These are phyloP conservation scores for Emergomyces pasteurianus DNA, from an alignment of 2,329 filamentous ascomycete species.

Conservation along the genomic window DNA sequence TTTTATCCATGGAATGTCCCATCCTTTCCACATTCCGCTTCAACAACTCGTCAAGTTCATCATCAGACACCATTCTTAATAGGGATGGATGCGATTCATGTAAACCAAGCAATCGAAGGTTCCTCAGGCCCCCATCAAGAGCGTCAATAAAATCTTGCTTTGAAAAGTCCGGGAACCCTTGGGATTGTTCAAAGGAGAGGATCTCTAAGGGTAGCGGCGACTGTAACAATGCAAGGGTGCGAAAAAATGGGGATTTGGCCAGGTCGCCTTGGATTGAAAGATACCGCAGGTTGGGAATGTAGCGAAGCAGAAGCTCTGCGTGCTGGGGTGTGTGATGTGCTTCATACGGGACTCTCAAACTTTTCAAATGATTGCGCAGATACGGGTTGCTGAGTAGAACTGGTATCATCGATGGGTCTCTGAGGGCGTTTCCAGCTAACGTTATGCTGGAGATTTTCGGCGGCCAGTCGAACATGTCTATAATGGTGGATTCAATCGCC, in stretches of 20 bases:
- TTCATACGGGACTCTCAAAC: neutral
- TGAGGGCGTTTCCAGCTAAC: slow-evolving; percentile 4
- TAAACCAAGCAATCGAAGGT: slow-evolving; percentile 19
- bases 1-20: slow-evolving; percentile 4
- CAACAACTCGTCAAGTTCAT: slow-evolving; percentile 19
- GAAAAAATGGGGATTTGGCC: neutral
- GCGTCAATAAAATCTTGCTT: slow-evolving; percentile 14
- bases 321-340: neutral
- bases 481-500: neutral
- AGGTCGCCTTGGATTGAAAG: neutral
- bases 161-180: slow-evolving; percentile 13
- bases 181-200: slow-evolving; percentile 18
- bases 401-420: neutral
- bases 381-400: neutral
- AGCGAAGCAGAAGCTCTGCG: neutral
- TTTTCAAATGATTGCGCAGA: neutral
- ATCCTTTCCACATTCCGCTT: slow-evolving; percentile 9
- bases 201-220: slow-evolving; percentile 16
- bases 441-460: slow-evolving; percentile 16
- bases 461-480: slow-evolving; percentile 19
- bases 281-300: neutral
- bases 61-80: slow-evolving; percentile 10
- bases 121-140: slow-evolving; percentile 14
- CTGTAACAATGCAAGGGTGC: neutral
- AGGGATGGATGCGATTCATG: slow-evolving; percentile 9